Percentiles rank a stretch among this genome's conserved stretches.
phyloP scores from a whole-genome alignment of 2,329 filamentous ascomycete genomes.

The Remersonia thermophila region DNA sequence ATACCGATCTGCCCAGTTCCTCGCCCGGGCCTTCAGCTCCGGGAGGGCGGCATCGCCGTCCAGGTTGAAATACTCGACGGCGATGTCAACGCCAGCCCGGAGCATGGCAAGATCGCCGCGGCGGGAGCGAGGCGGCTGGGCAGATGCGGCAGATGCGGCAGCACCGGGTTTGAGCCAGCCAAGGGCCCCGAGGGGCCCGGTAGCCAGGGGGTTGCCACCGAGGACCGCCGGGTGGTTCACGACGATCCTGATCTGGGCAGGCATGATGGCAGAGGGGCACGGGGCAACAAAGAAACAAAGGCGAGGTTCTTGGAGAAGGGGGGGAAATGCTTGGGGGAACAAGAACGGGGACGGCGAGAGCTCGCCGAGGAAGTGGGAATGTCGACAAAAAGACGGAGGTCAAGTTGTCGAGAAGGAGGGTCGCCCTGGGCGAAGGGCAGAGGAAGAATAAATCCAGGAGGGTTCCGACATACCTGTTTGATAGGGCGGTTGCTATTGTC shows the following conservation, averaged over 20 bases:
- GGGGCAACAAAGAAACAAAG: background rate
- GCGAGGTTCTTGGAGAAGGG: background rate
- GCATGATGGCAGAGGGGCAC: background rate
- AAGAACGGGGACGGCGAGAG: too few species aligned
- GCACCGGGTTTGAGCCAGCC: background rate
- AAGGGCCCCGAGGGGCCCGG: background rate
- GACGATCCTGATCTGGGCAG: conserved; percentile 5
- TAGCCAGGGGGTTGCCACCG: background rate
- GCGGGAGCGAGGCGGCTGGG: conserved; percentile 3
- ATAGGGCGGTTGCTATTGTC: background rate
- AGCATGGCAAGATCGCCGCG: conserved; percentile 8
- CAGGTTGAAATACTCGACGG: conserved; percentile 20
- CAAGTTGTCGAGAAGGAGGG: background rate
- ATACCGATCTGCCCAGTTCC: conserved; percentile 13
- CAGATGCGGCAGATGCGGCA: background rate
- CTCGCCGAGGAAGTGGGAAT: background rate
- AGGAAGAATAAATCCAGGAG: background rate
- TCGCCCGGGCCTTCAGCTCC: conserved; percentile 11
- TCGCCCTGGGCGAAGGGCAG: background rate
- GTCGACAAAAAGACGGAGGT: conserved; percentile 1
- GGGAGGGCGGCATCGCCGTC: conserved; percentile 9
- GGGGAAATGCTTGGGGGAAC: background rate
- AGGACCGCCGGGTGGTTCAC: background rate
- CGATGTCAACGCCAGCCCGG: conserved; percentile 14
- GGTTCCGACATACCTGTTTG: conserved; percentile 5